Evolutionary conservation across 1,139 yeast genomes (phyloP).

Genomic region (Arxiozyma bovina): DNA sequence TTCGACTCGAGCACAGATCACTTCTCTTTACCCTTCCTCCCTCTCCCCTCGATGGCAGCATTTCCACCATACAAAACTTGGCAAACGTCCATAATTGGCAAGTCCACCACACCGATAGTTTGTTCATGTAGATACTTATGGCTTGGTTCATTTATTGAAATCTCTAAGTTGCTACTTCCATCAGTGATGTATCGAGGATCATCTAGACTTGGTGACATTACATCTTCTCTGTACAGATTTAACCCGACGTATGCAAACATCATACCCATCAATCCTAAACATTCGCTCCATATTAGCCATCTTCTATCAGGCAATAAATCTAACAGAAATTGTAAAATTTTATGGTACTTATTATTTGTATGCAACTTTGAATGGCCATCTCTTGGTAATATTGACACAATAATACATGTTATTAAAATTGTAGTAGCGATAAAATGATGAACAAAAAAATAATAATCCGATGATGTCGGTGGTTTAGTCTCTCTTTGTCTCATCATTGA

Average conservation of each 20-base stretch:
- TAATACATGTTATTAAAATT: slow-evolving; percentile 13
- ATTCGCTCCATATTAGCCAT: slow-evolving; percentile 22
- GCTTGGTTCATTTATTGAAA: not conserved
- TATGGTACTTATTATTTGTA: not conserved
- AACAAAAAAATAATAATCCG: slow-evolving; percentile 25
- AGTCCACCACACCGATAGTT: slow-evolving; percentile 78
- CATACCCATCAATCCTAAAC: slow-evolving; percentile 47
- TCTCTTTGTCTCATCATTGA: slow-evolving; percentile 1
- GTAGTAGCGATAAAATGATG: slow-evolving; percentile 20
- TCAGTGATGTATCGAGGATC: slow-evolving; percentile 63
- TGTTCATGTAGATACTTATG: slow-evolving; percentile 28
- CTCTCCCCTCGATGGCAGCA: not conserved
- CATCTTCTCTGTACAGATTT: slow-evolving; percentile 65
- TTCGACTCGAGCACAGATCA: not conserved
- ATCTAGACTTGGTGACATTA: slow-evolving; percentile 50
- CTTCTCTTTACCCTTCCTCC: not conserved
- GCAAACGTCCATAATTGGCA: slow-evolving; percentile 66
- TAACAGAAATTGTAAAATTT: slow-evolving; percentile 8
- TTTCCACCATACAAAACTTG: slow-evolving; percentile 44
- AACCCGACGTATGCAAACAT: slow-evolving; percentile 61
- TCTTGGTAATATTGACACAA: slow-evolving; percentile 21
- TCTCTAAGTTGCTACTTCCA: slow-evolving; percentile 28
- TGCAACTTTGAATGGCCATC: not conserved
- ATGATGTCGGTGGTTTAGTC: slow-evolving; percentile 13
- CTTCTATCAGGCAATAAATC: slow-evolving; percentile 22